A percentile compares a stretch with the other conserved stretches of the same genome.
phyloP scores from a whole-genome alignment of 192 early-diverging fungal species.

The Coemansia sp. region DNA sequence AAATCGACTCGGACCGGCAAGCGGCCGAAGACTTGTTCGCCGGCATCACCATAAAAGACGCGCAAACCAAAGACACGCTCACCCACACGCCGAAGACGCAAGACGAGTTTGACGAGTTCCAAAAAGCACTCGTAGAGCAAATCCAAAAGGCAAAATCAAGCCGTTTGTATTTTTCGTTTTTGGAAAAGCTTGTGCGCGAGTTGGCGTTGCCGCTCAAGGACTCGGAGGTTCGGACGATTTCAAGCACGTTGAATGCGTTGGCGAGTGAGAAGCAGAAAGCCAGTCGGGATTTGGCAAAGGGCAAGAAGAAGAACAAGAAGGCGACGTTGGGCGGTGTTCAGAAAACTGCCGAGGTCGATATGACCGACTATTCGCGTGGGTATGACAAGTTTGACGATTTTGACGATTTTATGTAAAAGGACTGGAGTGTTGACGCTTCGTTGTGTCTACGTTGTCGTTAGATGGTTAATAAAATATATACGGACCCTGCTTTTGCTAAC shows the following conservation, averaged over 20 bases:
- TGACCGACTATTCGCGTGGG: conserved; percentile 59
- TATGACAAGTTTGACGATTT: conserved; percentile 62
- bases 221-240: conserved; percentile 62
- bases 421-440: neutral
- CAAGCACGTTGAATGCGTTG: conserved; percentile 62
- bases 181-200: conserved; percentile 68
- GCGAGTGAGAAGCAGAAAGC: conserved; percentile 76
- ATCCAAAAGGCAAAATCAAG: conserved; percentile 56
- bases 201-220: conserved; percentile 62
- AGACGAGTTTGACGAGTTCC: conserved; percentile 68
- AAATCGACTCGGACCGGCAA: conserved; percentile 65
- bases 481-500: conserved; percentile 1
- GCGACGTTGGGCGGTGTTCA: conserved; percentile 24
- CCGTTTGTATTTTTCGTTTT: conserved; percentile 57
- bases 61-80: conserved; percentile 20
- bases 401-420: conserved; percentile 50
- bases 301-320: conserved; percentile 69
- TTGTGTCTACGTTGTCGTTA: neutral
- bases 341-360: conserved; percentile 33
- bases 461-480: conserved; percentile 4
- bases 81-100: conserved; percentile 63
- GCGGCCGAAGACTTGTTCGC: conserved; percentile 66
- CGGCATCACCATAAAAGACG: conserved; percentile 60
- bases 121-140: conserved; percentile 59
- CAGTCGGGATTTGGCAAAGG: conserved; percentile 62